A percentile compares a stretch with the other conserved stretches of the same genome.
Conservation (phyloP, 2,329 filamentous ascomycete genomes). For the Apiospora sp. region DNA sequence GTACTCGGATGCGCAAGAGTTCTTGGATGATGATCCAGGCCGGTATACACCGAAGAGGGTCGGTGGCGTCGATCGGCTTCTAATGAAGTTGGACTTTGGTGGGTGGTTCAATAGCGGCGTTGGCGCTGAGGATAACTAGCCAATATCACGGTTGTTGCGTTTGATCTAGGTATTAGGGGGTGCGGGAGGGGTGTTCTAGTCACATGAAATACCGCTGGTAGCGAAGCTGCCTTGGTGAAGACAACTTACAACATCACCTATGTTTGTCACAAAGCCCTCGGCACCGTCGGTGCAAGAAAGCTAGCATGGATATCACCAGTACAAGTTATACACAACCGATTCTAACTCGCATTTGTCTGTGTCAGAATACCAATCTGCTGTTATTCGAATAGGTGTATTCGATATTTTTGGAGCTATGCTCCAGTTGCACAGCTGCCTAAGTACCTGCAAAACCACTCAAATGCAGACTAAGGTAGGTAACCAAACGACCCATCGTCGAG, state of each 20-base stretch:
- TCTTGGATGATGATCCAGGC: constrained; percentile 44
- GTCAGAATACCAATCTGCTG: neutral
- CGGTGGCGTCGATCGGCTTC: constrained; percentile 80
- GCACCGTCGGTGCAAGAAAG: neutral
- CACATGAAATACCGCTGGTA: neutral
- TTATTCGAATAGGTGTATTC: neutral
- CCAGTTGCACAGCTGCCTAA: neutral
- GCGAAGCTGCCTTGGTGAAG: neutral
- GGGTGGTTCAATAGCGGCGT: constrained; percentile 58
- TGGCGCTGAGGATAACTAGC: constrained; percentile 16
- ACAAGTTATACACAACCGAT: neutral
- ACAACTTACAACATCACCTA: neutral
- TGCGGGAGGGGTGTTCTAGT: too few relatives aligned
- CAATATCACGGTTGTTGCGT: neutral
- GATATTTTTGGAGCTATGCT: neutral
- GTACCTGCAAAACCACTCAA: neutral
- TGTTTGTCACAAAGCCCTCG: neutral
- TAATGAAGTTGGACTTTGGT: constrained; percentile 89
- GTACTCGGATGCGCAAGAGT: constrained; percentile 36
- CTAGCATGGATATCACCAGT: neutral
- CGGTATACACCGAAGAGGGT: constrained; percentile 75
- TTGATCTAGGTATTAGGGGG: too few relatives aligned
- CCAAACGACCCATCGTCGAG: neutral
- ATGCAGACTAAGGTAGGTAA: neutral
- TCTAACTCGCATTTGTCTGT: neutral